Base-by-base conservation (phyloP, 164 flowering plant species). In the Nymphaea thermarum region DNA sequence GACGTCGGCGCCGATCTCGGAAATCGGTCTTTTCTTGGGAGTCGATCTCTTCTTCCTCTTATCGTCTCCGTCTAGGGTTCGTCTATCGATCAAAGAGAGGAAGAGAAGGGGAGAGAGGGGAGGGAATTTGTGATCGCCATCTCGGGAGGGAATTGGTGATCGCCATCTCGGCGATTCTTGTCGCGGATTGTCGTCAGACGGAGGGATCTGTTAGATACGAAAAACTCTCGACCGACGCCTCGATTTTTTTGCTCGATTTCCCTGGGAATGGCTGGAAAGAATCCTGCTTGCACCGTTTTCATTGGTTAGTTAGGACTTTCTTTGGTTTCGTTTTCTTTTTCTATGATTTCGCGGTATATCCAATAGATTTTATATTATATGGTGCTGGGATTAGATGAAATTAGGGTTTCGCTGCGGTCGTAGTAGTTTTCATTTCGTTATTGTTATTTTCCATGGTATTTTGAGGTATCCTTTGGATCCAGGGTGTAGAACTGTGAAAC, bases 221-320 rank as follows among this genome's bases (percentile, higher is more conserved):
- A 43, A 16, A 42, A 18, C 14, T 25, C 43, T 65, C 6, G n/a
- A n/a, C 6, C 25, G 42, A 25, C 16, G 2, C 43, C 14, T 4
- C 14, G 10, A 4, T 15, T 65, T 43, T 7, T n/a, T 65, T 59
- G 17, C 41, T 51, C 4, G 12, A 8, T 41, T 5, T 60, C 14
- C 6, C 43, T 1, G 47, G 63, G 18, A 8, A 71, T 65, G 73
- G 41, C 68, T 44, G 65, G 73, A 43, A 71, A 65, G 57, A 51
- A 51, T 2, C 68, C 68, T 60, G 64, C 15, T 44, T 65, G 68
- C 68, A 70, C 64, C 8, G 73, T 71, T 61, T 71, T 60, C 44
- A 45, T 71, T 12, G 73, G 73, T 65, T 41, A 59, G 68, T 51
- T 16, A 17, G 10, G 25, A 7, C 8, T 36, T 47, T 14, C 16